Conservation (phyloP, 2,329 filamentous ascomycete species). For the Chaetomium globosum region DNA sequence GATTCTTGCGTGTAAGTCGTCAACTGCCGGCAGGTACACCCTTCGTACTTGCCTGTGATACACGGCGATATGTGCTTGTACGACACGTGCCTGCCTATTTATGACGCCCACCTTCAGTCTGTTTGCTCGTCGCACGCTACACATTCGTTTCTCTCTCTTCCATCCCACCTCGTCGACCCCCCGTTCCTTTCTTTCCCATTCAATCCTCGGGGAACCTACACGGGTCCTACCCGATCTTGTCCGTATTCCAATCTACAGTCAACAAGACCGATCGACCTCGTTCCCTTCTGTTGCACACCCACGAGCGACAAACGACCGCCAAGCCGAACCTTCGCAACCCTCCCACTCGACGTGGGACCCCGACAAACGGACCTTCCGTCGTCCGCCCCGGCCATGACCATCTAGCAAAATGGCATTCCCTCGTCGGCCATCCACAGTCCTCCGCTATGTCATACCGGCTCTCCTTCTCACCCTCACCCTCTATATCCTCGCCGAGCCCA, state of each 20-base stretch:
- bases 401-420: conserved; percentile 41
- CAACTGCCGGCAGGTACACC: neutral
- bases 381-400: conserved; percentile 2
- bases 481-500: conserved; percentile 40
- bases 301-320: neutral
- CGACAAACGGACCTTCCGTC: neutral
- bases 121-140: conserved; percentile 15
- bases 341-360: neutral
- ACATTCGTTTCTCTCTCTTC: neutral
- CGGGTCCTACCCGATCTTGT: neutral
- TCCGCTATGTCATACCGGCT: conserved; percentile 45
- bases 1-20: neutral
- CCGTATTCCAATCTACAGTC: neutral
- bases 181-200: neutral
- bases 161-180: neutral
- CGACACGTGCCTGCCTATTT: neutral
- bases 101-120: neutral
- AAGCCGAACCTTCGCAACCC: neutral
- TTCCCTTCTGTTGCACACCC: neutral
- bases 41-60: neutral
- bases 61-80: neutral
- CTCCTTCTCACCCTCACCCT: conserved; percentile 42
- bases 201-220: neutral
- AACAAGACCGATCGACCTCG: neutral
- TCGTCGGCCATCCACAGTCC: conserved; percentile 45